phyloP scores from a whole-genome alignment of 2,329 filamentous ascomycete genomes.

The Colletotrichum orchidophilum region DNA sequence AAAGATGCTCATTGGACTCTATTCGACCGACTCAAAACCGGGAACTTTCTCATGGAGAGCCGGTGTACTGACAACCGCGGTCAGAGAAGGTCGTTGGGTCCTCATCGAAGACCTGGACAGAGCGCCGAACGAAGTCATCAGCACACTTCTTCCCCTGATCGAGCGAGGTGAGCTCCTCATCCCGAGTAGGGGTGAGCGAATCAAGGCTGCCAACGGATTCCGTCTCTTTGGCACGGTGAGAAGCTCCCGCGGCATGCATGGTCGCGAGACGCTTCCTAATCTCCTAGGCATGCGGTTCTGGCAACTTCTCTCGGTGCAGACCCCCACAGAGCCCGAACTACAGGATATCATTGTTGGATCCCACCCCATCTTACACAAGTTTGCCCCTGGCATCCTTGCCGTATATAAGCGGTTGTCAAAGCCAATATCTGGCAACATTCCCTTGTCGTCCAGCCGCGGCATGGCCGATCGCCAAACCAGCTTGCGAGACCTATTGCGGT shows the following conservation, averaged over 20 bases:
- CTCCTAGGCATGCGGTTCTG: slow-evolving; percentile 89
- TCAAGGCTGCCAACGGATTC: slow-evolving; percentile 86
- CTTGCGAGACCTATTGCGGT: slow-evolving; percentile 87
- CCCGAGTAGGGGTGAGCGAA: slow-evolving; percentile 85
- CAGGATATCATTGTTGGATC: slow-evolving; percentile 75
- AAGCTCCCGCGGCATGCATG: slow-evolving; percentile 75
- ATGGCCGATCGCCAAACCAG: slow-evolving; percentile 64
- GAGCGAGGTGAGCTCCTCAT: slow-evolving; percentile 92
- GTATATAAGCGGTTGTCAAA: slow-evolving; percentile 65
- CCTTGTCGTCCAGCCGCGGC: slow-evolving; percentile 55
- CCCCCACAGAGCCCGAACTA: slow-evolving; percentile 76
- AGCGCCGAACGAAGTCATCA: slow-evolving; percentile 93
- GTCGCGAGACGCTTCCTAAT: slow-evolving; percentile 71
- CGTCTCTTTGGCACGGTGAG: slow-evolving; percentile 92
- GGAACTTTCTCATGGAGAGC: slow-evolving; percentile 93
- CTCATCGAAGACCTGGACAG: slow-evolving; percentile 96
- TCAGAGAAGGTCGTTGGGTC: slow-evolving; percentile 94
- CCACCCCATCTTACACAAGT: slow-evolving; percentile 75
- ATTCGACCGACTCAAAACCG: slow-evolving; percentile 86
- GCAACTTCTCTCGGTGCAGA: slow-evolving; percentile 76
- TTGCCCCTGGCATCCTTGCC: slow-evolving; percentile 65
- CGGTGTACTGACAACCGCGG: slow-evolving; percentile 92
- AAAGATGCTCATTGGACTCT: slow-evolving; percentile 94
- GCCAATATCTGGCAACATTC: slow-evolving; percentile 42
- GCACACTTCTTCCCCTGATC: slow-evolving; percentile 89